Conservation (phyloP, 2,329 filamentous ascomycete species). For the Trichoderma gracile region DNA sequence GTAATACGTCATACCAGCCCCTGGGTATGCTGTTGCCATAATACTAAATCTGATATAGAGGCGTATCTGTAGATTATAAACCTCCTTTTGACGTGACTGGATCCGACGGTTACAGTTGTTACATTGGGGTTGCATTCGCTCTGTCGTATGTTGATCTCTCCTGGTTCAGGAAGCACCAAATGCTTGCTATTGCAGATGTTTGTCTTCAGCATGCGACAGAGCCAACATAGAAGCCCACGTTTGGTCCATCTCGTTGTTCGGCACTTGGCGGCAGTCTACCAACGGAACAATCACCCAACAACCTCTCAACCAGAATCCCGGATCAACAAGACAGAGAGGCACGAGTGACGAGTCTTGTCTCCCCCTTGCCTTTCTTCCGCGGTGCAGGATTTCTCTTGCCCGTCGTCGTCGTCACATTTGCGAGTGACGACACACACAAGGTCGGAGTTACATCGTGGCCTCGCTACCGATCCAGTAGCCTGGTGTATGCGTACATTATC, state of each 20-base stretch:
- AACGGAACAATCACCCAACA: background rate
- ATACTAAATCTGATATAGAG: background rate
- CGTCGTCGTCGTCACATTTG: background rate
- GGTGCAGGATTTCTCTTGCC: too few species aligned
- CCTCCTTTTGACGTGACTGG: background rate
- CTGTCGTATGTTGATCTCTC: background rate
- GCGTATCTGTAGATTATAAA: background rate
- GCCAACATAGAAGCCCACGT: background rate
- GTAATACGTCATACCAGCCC: too few species aligned
- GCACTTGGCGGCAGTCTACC: background rate
- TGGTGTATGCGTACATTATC: background rate
- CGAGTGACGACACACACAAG: background rate
- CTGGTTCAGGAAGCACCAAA: background rate
- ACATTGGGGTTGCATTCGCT: background rate
- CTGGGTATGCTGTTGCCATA: background rate
- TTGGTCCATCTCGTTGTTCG: background rate
- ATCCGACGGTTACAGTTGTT: background rate
- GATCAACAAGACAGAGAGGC: background rate
- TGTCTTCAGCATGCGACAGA: background rate
- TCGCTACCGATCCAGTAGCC: background rate
- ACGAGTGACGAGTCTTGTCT: background rate
- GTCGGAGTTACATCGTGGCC: background rate
- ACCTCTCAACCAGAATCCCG: background rate
- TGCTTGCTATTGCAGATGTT: background rate
- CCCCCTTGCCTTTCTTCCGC: background rate